A percentile compares a stretch with the other conserved stretches of the same genome.
Conservation (phyloP, 352 stramenopile genomes). For the Phytophthora sp. region DNA sequence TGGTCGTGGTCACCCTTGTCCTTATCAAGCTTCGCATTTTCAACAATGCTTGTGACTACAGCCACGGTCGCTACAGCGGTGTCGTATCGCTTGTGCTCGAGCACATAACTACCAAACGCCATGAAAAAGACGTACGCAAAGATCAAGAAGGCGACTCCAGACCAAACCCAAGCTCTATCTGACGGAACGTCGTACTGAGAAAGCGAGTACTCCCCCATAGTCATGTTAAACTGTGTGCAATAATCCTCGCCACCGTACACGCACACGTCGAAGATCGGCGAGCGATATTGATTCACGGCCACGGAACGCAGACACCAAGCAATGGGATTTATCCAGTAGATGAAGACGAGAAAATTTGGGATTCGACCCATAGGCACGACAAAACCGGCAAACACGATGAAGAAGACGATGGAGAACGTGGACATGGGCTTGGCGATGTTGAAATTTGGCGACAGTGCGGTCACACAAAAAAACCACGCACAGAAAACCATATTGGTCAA, state of each 20-base stretch:
- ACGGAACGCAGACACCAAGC: conserved; percentile 45
- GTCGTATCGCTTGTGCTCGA: conserved; percentile 39
- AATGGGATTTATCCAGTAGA: conserved; percentile 67
- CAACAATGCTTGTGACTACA: conserved; percentile 5
- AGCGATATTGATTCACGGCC: conserved; percentile 46
- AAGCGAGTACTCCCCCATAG: conserved; percentile 37
- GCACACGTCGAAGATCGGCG: conserved; percentile 29
- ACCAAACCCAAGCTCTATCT: conserved; percentile 33
- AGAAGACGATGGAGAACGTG: conserved; percentile 37
- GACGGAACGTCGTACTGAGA: conserved; percentile 36
- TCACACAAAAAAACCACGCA: conserved; percentile 32
- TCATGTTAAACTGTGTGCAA: conserved; percentile 31
- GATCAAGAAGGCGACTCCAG: conserved; percentile 23
- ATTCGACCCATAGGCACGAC: conserved; percentile 38
- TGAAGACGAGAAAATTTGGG: conserved; percentile 49
- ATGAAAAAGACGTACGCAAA: conserved; percentile 35
- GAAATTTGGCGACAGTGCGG: conserved; percentile 25
- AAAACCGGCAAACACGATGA: conserved; percentile 50
- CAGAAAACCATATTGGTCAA: conserved; percentile 17
- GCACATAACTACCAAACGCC: conserved; percentile 14
- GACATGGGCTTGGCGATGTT: conserved; percentile 38
- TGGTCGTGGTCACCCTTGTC: not conserved
- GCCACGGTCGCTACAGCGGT: conserved; percentile 3
- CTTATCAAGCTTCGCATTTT: conserved; percentile 8
- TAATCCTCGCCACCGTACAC: conserved; percentile 31